Conservation (phyloP, 2,329 filamentous ascomycete genomes). For the Xylariaceae sp. region DNA sequence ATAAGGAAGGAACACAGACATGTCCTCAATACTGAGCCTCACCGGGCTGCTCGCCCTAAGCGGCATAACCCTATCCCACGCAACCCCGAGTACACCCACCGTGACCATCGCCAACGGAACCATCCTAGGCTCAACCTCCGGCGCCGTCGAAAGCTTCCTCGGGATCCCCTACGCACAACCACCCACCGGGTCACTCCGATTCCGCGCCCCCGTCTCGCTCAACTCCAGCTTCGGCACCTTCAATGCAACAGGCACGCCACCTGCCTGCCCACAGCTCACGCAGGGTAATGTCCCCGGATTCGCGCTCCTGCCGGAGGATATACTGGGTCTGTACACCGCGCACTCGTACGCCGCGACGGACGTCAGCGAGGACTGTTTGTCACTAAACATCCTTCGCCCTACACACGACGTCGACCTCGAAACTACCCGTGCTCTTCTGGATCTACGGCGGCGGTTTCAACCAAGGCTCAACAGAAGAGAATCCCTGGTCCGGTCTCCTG, state of each 20-base stretch:
- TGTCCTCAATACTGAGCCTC: not conserved
- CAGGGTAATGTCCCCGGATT: not conserved
- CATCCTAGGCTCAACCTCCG: not conserved
- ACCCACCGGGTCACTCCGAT: slow-evolving; percentile 2
- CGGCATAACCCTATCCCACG: not conserved
- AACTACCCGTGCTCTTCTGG: slow-evolving; percentile 1
- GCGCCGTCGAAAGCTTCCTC: not conserved
- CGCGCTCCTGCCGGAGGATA: not conserved
- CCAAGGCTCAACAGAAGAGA: not conserved
- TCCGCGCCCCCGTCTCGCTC: not conserved
- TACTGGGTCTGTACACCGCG: not conserved
- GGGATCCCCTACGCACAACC: slow-evolving; percentile 3
- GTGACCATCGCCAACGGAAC: not conserved
- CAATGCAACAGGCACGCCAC: not conserved
- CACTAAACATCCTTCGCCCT: not conserved
- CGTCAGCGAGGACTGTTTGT: not conserved
- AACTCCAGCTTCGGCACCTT: not conserved
- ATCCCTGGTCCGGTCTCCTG: not conserved
- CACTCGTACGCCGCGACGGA: not conserved
- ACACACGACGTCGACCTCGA: not conserved
- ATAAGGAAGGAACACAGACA: too few species aligned
- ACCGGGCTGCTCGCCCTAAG: not conserved
- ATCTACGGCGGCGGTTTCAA: slow-evolving; percentile 3
- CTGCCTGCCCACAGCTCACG: not conserved
- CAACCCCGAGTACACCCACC: not conserved